Percentiles rank a stretch among this genome's conserved stretches.
These are phyloP conservation scores for Aspergillus sclerotiicarbonarius DNA, from an alignment of 495 filamentous ascomycete species.

Conservation along the genomic window DNA sequence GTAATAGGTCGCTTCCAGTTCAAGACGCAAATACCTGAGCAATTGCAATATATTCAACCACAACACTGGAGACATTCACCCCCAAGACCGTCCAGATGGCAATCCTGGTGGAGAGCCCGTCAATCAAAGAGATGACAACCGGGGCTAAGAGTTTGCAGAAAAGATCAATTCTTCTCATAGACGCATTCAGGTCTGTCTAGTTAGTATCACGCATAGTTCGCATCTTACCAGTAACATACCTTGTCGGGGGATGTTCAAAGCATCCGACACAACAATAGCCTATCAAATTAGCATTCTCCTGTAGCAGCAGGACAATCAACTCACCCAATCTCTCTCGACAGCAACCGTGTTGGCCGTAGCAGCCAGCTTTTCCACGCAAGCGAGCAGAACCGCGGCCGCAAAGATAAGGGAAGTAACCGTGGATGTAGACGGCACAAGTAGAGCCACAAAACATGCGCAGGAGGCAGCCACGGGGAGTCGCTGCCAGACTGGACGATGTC, in stretches of 20 bases:
- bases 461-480: conserved; percentile 38
- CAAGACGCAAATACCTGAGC: conserved; percentile 33
- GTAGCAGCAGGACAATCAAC: background rate
- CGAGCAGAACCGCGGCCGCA: conserved; percentile 43
- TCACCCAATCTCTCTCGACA: conserved; percentile 67
- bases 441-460: conserved; percentile 32
- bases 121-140: conserved; percentile 53
- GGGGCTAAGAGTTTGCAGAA: conserved; percentile 69
- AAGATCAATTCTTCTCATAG: conserved; percentile 70
- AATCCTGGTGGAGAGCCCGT: conserved; percentile 41
- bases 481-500: conserved; percentile 32
- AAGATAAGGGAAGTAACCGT: conserved; percentile 36
- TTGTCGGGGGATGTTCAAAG: conserved; percentile 32
- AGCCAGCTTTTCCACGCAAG: conserved; percentile 57
- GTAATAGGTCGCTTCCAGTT: background rate
- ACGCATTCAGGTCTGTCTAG: conserved; percentile 51
- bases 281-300: conserved; percentile 6
- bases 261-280: conserved; percentile 46
- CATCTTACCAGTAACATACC: conserved; percentile 19
- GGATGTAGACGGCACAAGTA: conserved; percentile 12
- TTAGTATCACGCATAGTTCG: background rate
- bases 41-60: conserved; percentile 59
- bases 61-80: conserved; percentile 40
- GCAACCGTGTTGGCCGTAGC: conserved; percentile 57
- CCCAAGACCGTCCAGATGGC: conserved; percentile 49